A percentile compares a stretch with the other conserved stretches of the same genome.
Evolutionary conservation across 2,329 filamentous ascomycete genomes (phyloP).

Genomic region (Aspergillus viridinutans): DNA sequence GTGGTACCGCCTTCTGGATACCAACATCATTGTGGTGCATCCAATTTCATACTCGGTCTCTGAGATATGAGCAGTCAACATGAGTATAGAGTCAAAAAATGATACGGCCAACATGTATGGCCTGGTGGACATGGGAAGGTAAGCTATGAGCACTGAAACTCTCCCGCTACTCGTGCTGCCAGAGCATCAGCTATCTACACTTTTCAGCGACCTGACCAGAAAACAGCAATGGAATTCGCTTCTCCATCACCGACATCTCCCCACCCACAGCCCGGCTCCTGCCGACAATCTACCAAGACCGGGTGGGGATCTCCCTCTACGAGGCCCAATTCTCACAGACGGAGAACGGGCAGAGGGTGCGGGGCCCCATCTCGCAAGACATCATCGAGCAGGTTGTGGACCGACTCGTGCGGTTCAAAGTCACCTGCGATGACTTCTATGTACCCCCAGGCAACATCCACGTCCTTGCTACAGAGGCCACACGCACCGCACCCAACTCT

Average conservation of each 20-base stretch:
- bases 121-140: constrained; percentile 43
- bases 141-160: constrained; percentile 6
- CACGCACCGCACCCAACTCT: constrained; percentile 73
- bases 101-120: constrained; percentile 25
- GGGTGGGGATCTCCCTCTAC: constrained; percentile 79
- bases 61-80: background rate
- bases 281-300: constrained; percentile 71
- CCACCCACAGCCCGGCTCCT: constrained; percentile 68
- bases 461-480: constrained; percentile 84
- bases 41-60: too few relatives aligned
- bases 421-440: constrained; percentile 64
- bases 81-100: background rate
- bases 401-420: constrained; percentile 66
- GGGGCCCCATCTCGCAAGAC: constrained; percentile 51
- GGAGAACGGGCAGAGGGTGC: constrained; percentile 22
- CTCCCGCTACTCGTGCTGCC: background rate
- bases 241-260: constrained; percentile 79
- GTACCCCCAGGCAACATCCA: constrained; percentile 62
- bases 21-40: background rate
- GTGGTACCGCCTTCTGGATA: background rate
- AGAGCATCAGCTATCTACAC: background rate
- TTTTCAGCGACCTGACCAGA: background rate
- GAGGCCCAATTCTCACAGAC: constrained; percentile 62
- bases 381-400: constrained; percentile 64
- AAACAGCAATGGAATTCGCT: constrained; percentile 78